phyloP scores from a whole-genome alignment of 2,329 filamentous ascomycete genomes.

The Diaporthe sp. region DNA sequence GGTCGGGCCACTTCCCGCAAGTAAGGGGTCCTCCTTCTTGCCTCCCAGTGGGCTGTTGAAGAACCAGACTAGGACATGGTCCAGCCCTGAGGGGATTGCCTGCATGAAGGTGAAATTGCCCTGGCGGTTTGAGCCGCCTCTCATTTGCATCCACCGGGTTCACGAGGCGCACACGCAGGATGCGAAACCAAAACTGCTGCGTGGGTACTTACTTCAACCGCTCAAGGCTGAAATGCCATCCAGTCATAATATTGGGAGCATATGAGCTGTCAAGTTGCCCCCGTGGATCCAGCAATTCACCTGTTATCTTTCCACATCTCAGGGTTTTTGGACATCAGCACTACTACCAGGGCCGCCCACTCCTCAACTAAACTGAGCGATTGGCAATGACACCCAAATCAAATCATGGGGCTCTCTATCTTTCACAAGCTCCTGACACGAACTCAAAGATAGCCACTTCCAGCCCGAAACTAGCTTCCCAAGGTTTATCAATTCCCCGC shows the following conservation, averaged over 20 bases:
- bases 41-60: not conserved
- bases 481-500: not conserved
- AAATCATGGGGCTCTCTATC: not conserved
- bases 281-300: not conserved
- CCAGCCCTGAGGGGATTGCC: constrained; percentile 5
- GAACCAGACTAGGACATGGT: constrained; percentile 11
- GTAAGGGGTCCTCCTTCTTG: not conserved
- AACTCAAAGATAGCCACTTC: not conserved
- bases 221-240: not conserved
- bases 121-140: constrained; percentile 11
- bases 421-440: not conserved
- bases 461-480: not conserved
- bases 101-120: constrained; percentile 18
- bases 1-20: constrained; percentile 19
- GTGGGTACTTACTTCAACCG: not conserved
- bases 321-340: not conserved
- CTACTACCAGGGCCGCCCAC: not conserved
- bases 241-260: not conserved
- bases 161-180: not conserved
- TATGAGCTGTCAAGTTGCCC: constrained; percentile 6
- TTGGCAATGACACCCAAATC: not conserved
- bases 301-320: not conserved
- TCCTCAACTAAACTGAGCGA: not conserved
- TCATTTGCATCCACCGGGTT: not conserved
- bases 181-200: not conserved